These are phyloP conservation scores for Cryptosporidium meleagridis DNA, from an alignment of 169 alveolate species.

Conservation along the genomic window DNA sequence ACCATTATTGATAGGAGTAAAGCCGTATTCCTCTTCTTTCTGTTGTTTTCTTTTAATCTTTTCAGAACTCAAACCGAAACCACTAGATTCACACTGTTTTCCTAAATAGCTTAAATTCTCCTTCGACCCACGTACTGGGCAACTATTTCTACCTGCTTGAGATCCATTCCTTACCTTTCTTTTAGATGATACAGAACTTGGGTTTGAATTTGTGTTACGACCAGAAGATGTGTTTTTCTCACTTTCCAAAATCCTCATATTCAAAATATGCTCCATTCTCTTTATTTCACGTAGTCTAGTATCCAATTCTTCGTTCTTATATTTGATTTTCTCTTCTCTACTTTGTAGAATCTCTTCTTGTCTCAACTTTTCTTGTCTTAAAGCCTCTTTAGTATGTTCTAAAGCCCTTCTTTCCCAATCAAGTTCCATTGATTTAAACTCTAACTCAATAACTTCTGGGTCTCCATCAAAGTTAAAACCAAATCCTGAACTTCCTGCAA, in stretches of 20 bases:
- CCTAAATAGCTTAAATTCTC: not conserved
- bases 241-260: not conserved
- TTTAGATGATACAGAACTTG: not conserved
- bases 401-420: slow-evolving; percentile 52
- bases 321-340: slow-evolving; percentile 17
- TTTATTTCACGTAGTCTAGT: slow-evolving; percentile 39
- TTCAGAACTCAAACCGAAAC: not conserved
- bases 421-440: slow-evolving; percentile 42
- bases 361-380: slow-evolving; percentile 16
- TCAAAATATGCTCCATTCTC: slow-evolving; percentile 25
- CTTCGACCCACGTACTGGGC: not conserved
- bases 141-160: not conserved
- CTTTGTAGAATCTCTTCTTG: slow-evolving; percentile 29
- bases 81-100: not conserved
- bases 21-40: not conserved
- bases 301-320: not conserved
- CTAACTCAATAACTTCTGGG: slow-evolving; percentile 21
- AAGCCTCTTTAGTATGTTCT: not conserved
- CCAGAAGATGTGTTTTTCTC: not conserved
- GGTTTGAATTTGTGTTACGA: not conserved
- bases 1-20: not conserved
- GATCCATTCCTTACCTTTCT: not conserved
- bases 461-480: not conserved
- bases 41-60: not conserved
- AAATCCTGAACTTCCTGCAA: slow-evolving; percentile 1